Evolutionary conservation across 2,329 filamentous ascomycete genomes (phyloP), one percentile per base, ranked within the genome.

Genomic region (Penicillium sp.): DNA sequence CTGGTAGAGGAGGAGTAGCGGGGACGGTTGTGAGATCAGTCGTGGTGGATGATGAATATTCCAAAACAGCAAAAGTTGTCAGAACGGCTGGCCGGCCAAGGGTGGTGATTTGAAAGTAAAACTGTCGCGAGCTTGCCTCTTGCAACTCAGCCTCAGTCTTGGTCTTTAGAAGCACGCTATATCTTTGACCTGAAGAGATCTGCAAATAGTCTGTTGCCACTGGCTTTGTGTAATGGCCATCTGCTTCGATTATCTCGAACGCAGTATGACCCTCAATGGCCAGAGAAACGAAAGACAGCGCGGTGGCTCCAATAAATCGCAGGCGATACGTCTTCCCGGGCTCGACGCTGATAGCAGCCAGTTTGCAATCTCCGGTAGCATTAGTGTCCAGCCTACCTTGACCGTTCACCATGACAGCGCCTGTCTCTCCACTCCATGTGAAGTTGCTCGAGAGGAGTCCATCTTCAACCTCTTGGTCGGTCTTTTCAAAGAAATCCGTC

Each of bases 281-380:
- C 3, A 86, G 61, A 1, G 79, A 77, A 3, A 81, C 70, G 57
- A 83, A 76, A 0, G 82, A 84, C 16, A 88, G 71, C 0, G 82
- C 82, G 0, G 80, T 81, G 0, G 69, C 78, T 4, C 84, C 83
- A 42, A 89, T 79, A 62, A 86, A 83, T 9, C 86, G 78, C 49
- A 89, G 70, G 1, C 85, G 78, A 61, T 89, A 89, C 0, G 80
- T 84, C 65, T 80, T 84, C 10, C 76, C 81, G 0, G 86, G 83
- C 36, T 86, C 73, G 8, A 89, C 82, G 5, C 82, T 76, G 55
- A 89, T 81, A 3, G 84, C 73, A 4, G 78, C 75, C 2, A 81
- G 73, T 50, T 72, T 67, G 67, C 81, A 80, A 3, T 45, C 44
- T 8, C 54, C 54, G 1, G 54, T 56, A 36, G 72, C 71, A 44